Evolutionary conservation across 1,139 yeast genomes (phyloP), one percentile per base, ranked within the genome.

Genomic region (Sugiyamaella neomexicana): DNA sequence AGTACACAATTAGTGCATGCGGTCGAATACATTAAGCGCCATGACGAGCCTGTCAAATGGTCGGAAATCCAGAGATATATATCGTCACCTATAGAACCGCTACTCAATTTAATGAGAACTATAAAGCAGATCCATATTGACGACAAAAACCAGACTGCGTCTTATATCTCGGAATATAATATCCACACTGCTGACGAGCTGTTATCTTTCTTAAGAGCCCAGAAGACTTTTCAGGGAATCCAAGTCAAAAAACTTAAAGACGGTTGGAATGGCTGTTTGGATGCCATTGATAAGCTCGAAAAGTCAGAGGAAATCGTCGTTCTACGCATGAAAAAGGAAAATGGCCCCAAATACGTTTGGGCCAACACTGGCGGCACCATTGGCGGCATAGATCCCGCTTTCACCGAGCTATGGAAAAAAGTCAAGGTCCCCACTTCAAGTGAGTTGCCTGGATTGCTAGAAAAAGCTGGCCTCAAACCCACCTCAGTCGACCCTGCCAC

Each of bases 401-500:
- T 89, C 68, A 83, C 84, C 51, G 78, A 77, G 42, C 80, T 87
- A 79, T 95, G 99, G 99, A 78, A 80, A 54, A 74, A 75, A 40
- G 85, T 89, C 12, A 84, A 83, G 65, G 78, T 93, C 32, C 99
- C 99, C 2, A 85, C 85, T 31, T 82, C 85, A 20, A 86, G 88
- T 54, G 90, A 85, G 56, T 75, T 95, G 61, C 96, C 95, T 43
- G 82, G 85, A 54, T 82, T 84, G 54, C 77, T 95, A 60, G 80
- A 86, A 56, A 90, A 85, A 62, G 85, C 89, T 58, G 95, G 97
- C 27, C 80, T 93, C 69, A 95, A 91, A 70, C 99, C 99, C 5
- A 91, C 99, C 0, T 89, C 95, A 63, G 95, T 93, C 13, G 99
- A 95, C 68, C 99, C 99, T n/a, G 89, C 89, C 43, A 81, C 89